Evolutionary conservation across 345 rosid species (phyloP).

Genomic region (Eucalyptus erythrocorys): DNA sequence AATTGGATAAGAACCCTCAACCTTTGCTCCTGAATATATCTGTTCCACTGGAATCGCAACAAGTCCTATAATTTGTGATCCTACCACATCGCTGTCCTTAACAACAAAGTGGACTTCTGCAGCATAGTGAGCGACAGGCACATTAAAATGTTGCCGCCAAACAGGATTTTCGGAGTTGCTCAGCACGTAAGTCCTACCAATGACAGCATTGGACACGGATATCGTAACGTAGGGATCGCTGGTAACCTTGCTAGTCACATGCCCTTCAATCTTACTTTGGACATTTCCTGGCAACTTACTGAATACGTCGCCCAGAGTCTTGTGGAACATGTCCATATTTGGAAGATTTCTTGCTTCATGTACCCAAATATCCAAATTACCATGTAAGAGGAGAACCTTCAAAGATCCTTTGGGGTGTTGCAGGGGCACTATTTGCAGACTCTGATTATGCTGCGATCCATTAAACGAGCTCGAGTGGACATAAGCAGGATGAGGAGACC

Average conservation of each 20-base stretch:
- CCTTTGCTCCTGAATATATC: slow-evolving; percentile 39
- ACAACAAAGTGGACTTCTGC: slow-evolving; percentile 79
- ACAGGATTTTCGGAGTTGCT: slow-evolving; percentile 80
- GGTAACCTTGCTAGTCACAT: slow-evolving; percentile 39
- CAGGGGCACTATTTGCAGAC: slow-evolving; percentile 49
- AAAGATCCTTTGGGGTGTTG: slow-evolving; percentile 44
- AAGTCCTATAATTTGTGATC: slow-evolving; percentile 73
- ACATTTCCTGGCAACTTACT: slow-evolving; percentile 30
- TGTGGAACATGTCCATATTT: slow-evolving; percentile 88
- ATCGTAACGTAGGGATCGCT: slow-evolving; percentile 93
- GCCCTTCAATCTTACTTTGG: slow-evolving; percentile 39
- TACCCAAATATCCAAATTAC: slow-evolving; percentile 81
- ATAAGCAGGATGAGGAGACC: slow-evolving; percentile 9
- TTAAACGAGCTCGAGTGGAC: slow-evolving; percentile 15
- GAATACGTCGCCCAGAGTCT: slow-evolving; percentile 66
- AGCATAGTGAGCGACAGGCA: slow-evolving; percentile 82
- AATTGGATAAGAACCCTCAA: slow-evolving; percentile 64
- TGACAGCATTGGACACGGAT: slow-evolving; percentile 43
- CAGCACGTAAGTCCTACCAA: slow-evolving; percentile 82
- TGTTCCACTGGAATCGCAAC: slow-evolving; percentile 80
- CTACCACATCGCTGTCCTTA: slow-evolving; percentile 85
- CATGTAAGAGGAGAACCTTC: slow-evolving; percentile 74
- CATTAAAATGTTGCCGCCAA: slow-evolving; percentile 81
- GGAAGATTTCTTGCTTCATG: slow-evolving; percentile 69
- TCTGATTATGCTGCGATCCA: slow-evolving; percentile 21